Percentiles rank a stretch among this genome's conserved stretches.
phyloP scores from a whole-genome alignment of 1,284 basidiomycete genomes.

The Marasmius oreades region DNA sequence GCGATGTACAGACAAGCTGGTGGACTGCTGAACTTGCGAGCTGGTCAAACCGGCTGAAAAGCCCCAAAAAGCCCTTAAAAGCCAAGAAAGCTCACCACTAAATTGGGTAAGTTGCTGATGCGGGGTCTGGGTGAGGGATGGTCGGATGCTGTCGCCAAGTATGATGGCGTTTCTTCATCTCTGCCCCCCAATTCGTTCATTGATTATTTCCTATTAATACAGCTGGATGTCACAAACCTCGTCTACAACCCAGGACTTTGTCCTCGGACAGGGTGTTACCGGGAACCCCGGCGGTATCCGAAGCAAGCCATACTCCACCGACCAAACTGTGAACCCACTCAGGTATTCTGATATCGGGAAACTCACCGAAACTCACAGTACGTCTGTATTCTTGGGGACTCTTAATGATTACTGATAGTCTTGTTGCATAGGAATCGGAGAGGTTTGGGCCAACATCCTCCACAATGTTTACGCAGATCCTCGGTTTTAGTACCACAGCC shows the following conservation, averaged over 20 bases:
- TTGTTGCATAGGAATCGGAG: too few species aligned
- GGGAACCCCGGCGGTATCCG: slow-evolving; percentile 32
- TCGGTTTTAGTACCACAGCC: too few species aligned
- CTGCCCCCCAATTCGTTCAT: not conserved
- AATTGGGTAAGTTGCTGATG: too few species aligned
- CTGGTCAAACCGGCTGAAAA: too few species aligned
- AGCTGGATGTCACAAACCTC: slow-evolving; percentile 39
- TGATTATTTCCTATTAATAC: slow-evolving; percentile 4
- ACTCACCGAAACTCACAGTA: slow-evolving; percentile 35
- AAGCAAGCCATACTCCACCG: slow-evolving; percentile 38
- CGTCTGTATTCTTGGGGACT: too few species aligned
- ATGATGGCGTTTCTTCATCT: slow-evolving; percentile 11
- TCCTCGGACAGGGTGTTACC: slow-evolving; percentile 35
- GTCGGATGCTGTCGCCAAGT: slow-evolving; percentile 52
- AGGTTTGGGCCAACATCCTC: too few species aligned
- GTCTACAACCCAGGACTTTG: slow-evolving; percentile 32
- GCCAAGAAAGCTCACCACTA: too few species aligned
- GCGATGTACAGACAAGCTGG: too few species aligned
- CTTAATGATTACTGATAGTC: too few species aligned
- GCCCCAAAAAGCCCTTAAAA: too few species aligned
- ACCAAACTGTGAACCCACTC: slow-evolving; percentile 33
- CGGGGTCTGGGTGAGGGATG: slow-evolving; percentile 54
- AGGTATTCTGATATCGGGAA: slow-evolving; percentile 34
- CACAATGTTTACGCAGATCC: too few species aligned
- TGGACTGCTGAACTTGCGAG: too few species aligned